Evolutionary conservation across 164 flowering plant genomes (phyloP).

Genomic region (Paratinospora sagittata): DNA sequence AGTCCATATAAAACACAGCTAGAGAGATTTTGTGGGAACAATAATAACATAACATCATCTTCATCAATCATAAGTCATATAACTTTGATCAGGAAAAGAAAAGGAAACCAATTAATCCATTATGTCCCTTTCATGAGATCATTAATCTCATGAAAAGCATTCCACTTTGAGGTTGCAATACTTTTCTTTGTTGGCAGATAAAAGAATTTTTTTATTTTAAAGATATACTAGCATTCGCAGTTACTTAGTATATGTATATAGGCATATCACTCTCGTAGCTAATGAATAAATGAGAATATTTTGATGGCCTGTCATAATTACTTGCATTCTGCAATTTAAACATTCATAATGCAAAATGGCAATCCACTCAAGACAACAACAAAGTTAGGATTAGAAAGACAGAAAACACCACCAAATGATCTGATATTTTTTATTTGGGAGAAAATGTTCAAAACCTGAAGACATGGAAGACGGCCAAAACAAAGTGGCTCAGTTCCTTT

Average conservation of each 20-base stretch:
- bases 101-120: too few relatives aligned
- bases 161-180: not conserved
- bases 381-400: not conserved
- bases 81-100: too few relatives aligned
- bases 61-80: too few relatives aligned
- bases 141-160: not conserved
- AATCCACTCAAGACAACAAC: not conserved
- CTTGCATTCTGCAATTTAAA: not conserved
- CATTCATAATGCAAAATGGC: not conserved
- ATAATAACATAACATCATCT: too few relatives aligned
- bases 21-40: too few relatives aligned
- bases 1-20: too few relatives aligned
- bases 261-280: not conserved
- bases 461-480: conserved; percentile 75
- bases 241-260: not conserved
- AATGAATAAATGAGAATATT: not conserved
- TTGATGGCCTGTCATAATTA: not conserved
- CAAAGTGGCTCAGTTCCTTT: conserved; percentile 75
- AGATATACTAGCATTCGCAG: not conserved
- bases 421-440: not conserved
- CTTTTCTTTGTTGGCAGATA: not conserved
- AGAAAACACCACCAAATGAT: not conserved
- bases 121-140: not conserved
- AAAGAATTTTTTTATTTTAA: not conserved
- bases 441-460: conserved; percentile 55